Percentiles rank a stretch among this genome's conserved stretches.
Conservation (phyloP, 441 rosid genomes). For the Erysimum cheiri region DNA sequence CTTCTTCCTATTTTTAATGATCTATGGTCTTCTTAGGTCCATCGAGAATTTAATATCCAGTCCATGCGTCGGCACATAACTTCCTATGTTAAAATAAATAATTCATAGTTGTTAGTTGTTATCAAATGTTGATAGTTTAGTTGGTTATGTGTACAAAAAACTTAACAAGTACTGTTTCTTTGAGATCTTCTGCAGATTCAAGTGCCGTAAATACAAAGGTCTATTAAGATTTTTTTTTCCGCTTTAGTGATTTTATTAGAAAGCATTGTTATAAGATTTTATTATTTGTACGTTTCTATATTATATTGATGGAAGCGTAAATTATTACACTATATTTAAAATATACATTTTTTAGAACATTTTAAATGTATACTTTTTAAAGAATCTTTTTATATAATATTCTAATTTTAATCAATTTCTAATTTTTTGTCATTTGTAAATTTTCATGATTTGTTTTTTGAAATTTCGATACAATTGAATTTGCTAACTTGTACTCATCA, state of each 20-base stretch:
- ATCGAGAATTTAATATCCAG: background rate
- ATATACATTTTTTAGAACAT: background rate
- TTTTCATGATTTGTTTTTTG: background rate
- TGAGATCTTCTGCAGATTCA: background rate
- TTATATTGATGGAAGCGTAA: background rate
- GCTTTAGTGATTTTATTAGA: too few relatives aligned
- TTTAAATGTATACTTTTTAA: background rate
- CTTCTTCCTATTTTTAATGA: slow-evolving; percentile 31
- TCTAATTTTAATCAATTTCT: too few relatives aligned
- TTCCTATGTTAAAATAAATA: background rate
- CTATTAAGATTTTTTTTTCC: background rate
- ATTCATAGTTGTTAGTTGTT: background rate
- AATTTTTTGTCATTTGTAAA: background rate
- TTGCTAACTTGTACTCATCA: background rate
- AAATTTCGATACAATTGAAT: background rate
- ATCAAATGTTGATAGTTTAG: background rate
- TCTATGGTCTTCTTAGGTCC: slow-evolving; percentile 10
- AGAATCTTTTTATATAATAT: background rate
- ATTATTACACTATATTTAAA: background rate
- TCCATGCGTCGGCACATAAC: background rate
- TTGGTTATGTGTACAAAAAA: background rate
- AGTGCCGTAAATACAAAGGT: background rate
- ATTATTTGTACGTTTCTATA: background rate
- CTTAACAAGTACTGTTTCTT: background rate
- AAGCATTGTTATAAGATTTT: background rate